Conservation (phyloP, 208 protist species). For the Angomonas ambiguus region DNA sequence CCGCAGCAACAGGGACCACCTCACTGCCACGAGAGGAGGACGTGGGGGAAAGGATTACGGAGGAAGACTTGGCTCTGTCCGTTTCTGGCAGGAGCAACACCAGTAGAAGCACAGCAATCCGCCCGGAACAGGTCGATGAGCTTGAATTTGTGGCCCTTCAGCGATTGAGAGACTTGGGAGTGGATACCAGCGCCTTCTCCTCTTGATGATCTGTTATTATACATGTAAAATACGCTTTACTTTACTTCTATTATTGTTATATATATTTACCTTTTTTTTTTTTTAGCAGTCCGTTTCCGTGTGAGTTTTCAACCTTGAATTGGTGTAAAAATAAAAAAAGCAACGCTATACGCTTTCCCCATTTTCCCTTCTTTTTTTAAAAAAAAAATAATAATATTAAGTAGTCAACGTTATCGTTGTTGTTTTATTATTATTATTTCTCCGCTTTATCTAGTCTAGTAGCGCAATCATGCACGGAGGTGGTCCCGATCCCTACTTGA, state of each 20-base stretch:
- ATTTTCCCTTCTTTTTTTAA: constrained; percentile 22
- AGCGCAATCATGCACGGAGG: background rate
- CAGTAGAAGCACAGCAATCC: constrained; percentile 33
- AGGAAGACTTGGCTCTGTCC: background rate
- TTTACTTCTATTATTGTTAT: constrained; percentile 9
- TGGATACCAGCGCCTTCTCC: constrained; percentile 39
- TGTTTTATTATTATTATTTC: constrained; percentile 1
- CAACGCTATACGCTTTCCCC: too few relatives aligned
- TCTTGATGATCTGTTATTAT: background rate
- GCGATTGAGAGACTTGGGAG: constrained; percentile 50
- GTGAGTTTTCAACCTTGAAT: too few relatives aligned
- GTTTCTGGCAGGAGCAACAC: background rate
- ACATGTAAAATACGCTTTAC: constrained; percentile 2
- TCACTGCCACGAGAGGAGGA: background rate
- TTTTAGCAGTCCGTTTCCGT: too few relatives aligned
- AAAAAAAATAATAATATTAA: too few relatives aligned
- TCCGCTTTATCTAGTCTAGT: too few relatives aligned
- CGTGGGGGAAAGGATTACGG: background rate
- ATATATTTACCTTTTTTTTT: constrained; percentile 12
- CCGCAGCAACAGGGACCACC: background rate
- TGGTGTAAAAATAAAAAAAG: too few relatives aligned
- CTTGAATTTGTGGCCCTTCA: constrained; percentile 62
- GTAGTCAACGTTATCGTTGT: too few relatives aligned
- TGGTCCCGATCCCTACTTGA: background rate
- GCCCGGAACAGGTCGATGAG: constrained; percentile 62